These are phyloP conservation scores for Phytophthora quininea DNA, from an alignment of 352 stramenopile genomes.

Conservation along the genomic window DNA sequence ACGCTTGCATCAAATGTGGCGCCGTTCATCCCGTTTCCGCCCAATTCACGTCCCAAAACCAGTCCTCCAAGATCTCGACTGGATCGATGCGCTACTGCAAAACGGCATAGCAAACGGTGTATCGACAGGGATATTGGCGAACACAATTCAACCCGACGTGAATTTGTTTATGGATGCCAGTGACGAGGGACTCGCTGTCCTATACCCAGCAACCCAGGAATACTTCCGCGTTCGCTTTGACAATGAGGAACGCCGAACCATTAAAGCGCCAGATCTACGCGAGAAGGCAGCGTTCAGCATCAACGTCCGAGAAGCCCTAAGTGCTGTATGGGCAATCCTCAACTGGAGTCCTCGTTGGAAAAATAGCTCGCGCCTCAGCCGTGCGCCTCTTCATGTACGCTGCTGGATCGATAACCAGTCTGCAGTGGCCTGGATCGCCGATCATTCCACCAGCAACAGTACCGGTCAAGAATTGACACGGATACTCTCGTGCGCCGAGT, in stretches of 20 bases:
- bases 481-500: conserved; percentile 2
- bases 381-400: background rate
- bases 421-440: conserved; percentile 6
- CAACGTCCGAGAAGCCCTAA: conserved; percentile 10
- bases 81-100: conserved; percentile 4
- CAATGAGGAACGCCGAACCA: background rate
- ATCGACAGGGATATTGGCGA: conserved; percentile 7
- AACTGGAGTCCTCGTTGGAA: conserved; percentile 7
- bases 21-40: background rate
- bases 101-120: background rate
- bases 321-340: conserved; percentile 1
- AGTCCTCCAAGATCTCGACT: background rate
- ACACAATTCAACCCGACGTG: background rate
- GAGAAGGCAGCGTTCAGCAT: conserved; percentile 5
- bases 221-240: conserved; percentile 15
- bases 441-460: background rate
- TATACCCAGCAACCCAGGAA: conserved; percentile 6
- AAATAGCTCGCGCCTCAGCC: background rate
- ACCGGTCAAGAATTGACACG: conserved; percentile 4
- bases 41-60: background rate
- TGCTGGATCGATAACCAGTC: conserved; percentile 20
- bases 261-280: background rate
- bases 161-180: conserved; percentile 18
- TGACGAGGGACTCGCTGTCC: background rate
- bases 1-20: conserved; percentile 5